Evolutionary conservation across 257 asterid genomes (phyloP).

Genomic region (Primulina tabacum): DNA sequence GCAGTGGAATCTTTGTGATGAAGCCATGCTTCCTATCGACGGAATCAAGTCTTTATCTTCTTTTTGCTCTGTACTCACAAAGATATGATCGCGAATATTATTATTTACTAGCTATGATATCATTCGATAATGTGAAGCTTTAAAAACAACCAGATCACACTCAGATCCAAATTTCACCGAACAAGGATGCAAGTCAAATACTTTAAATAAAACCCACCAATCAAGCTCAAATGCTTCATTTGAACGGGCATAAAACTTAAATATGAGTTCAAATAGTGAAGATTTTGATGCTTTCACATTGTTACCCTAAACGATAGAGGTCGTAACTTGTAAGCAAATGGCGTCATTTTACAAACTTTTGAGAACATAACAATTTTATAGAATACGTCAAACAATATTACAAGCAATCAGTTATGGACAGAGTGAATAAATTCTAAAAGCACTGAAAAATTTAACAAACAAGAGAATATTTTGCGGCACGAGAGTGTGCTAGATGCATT

Average conservation of each 20-base stretch:
- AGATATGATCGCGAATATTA: conserved; percentile 5
- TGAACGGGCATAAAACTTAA: background rate
- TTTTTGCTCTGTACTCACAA: conserved; percentile 37
- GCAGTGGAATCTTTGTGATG: conserved; percentile 35
- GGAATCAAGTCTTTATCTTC: conserved; percentile 42
- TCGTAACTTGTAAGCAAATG: background rate
- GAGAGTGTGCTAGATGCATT: background rate
- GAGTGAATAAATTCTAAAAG: background rate
- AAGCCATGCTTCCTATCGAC: conserved; percentile 27
- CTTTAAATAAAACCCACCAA: background rate
- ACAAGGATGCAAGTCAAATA: background rate
- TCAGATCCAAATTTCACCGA: background rate
- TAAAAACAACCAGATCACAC: background rate
- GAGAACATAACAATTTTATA: background rate
- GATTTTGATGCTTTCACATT: too few species aligned
- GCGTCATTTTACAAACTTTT: background rate
- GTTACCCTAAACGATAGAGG: background rate
- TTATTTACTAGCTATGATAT: background rate
- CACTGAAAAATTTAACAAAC: background rate
- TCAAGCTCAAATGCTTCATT: background rate
- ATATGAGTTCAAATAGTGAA: background rate
- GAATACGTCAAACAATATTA: background rate
- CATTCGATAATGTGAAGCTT: background rate
- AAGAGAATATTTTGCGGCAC: conserved; percentile 10
- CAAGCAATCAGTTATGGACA: background rate